A percentile compares a stretch with the other conserved stretches of the same genome.
These are phyloP conservation scores for Ammopiptanthus mongolicus DNA, from an alignment of 306 rosid genomes.

Conservation along the genomic window DNA sequence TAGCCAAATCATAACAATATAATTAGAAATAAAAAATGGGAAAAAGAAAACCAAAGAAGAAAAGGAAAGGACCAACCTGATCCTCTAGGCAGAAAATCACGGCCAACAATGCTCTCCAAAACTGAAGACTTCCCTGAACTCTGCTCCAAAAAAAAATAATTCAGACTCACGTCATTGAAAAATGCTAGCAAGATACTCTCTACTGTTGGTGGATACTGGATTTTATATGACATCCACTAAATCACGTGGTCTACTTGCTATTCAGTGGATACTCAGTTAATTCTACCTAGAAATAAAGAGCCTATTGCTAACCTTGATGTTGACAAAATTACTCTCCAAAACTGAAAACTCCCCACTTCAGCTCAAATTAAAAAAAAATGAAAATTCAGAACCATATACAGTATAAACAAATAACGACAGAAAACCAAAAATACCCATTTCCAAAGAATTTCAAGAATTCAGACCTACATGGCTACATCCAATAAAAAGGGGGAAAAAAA, in stretches of 20 bases:
- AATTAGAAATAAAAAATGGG: neutral
- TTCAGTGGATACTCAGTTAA: too few species aligned
- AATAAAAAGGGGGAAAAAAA: neutral
- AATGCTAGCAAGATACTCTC: too few species aligned
- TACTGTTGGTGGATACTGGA: too few species aligned
- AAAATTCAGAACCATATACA: neutral
- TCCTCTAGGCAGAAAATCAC: constrained; percentile 97
- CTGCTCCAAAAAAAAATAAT: constrained; percentile 34
- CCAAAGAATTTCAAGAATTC: neutral
- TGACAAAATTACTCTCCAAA: too few species aligned
- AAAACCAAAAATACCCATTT: neutral
- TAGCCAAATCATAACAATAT: neutral
- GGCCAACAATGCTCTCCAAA: constrained; percentile 95
- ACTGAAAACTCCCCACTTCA: too few species aligned
- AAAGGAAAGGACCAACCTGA: constrained; percentile 49
- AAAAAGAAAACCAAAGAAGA: neutral
- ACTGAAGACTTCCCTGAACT: constrained; percentile 98
- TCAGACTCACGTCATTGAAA: neutral
- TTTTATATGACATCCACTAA: too few species aligned
- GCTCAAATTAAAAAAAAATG: neutral
- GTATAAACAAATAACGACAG: neutral
- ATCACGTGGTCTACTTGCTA: too few species aligned
- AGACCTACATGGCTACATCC: neutral
- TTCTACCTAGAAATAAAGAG: too few species aligned
- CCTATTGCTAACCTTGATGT: too few species aligned